Base-by-base conservation (phyloP, 2,329 filamentous ascomycete species). In the Ciborinia camelliae region DNA sequence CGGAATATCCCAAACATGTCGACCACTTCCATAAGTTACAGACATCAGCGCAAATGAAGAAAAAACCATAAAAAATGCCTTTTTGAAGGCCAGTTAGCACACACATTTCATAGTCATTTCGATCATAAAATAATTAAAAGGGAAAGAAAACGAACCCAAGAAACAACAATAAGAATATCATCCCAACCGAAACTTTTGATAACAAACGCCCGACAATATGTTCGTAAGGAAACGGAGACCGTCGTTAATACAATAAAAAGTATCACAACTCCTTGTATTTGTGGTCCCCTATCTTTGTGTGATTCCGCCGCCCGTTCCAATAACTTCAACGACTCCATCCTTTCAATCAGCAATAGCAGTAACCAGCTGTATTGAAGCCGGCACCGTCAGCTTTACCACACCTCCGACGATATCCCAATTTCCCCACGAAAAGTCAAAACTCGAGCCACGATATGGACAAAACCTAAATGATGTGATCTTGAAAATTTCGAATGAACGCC, bases 241-340 rank as follows among this genome's bases (percentile, higher is more conserved):
- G 75, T 73, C 8, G 73, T 74, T 10, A 80, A 52, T 6, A 76
- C 63, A 20, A 80, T 48, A 53, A 80, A 77, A 4, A 75, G 67
- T 60, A 71, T 67, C 45, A 77, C 66, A 62, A 80, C 74, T 14
- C 77, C 73, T 23, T 78, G 23, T 30, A 72, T 64, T 55, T 73
- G 63, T 28, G 69, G 64, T 39, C 68, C 71, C 67, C 72, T 68
- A 32, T 66, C 14, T 10, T 39, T 30, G 30, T 57, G 59, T 54
- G 59, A 55, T 14, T 15, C 28, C 20, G 28, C 28, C 20, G 28
- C 41, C 30, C 14, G 41, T 47, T 12, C 41, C n/a, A 18, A 14
- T 47, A 26, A 37, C 55, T 26, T 43, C n/a, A 35, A 47, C 12
- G 55, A 59, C 14, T 59, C 55, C 55, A 59, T 59, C 28, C n/a